Evolutionary conservation across 352 stramenopile genomes (phyloP), one percentile per base, ranked within the genome.

Genomic region (Globisporangium rhizosaccharum): DNA sequence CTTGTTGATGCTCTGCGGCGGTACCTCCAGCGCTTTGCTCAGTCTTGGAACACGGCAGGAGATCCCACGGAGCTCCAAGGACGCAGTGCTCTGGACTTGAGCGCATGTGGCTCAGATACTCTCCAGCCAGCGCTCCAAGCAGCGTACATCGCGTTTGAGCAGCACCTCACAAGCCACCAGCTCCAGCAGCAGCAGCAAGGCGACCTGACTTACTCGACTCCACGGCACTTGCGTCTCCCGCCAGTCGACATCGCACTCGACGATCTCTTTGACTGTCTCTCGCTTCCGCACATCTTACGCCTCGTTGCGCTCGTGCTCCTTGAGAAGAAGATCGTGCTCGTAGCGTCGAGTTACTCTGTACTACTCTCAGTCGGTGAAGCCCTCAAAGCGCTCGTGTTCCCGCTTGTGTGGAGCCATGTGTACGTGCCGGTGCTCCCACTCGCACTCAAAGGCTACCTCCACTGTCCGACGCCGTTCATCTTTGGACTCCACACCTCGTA

Each of bases 391-490:
- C 54, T 94, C 17, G 61, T 93, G 17, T 53, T 66, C 42, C 87
- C 87, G 12, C 68, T 96, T 1, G 51, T 69, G 0, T 96, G 87
- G 86, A 83, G 76, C 61, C 86, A 94, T 65, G 65, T 92, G 23
- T 96, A 88, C 59, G 82, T 82, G 0, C 85, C 82, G 0, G 67
- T 94, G 20, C 57, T 94, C 1, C 83, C 85, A 1, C 49, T 82
- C 14, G 57, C 65, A 1, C 73, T 93, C 46, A 76, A 85, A 62
- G 79, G 70, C 2, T 90, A 75, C 48, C 60, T 93, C 4, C 79
- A 90, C 48, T 93, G 81, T 58, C 83, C 83, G 45, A 90, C 81
- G 2, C 81, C 81, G 9, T 93, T 89, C 57, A 77, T 93, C 47
- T 90, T 93, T 44, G 83, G 83, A 1, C 57, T 93, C 2, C 83